Conservation (phyloP, 768 basidiomycete species). For the Ramaria rubella region DNA sequence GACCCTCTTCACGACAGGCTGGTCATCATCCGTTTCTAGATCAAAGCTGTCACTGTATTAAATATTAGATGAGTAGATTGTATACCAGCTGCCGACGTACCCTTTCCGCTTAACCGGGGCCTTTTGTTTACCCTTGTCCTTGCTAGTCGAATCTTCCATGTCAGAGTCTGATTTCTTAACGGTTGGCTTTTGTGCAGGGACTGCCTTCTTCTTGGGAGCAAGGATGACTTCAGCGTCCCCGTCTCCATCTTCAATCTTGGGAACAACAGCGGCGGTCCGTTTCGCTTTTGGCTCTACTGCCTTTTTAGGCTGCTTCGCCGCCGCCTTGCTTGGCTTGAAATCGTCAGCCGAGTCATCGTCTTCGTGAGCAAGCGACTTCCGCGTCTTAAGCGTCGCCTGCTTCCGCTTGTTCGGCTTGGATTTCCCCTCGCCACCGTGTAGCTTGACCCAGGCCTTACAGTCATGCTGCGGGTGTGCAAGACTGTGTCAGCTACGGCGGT, state of each 20-base stretch:
- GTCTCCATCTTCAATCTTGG: slow-evolving; percentile 25
- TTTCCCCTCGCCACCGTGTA: slow-evolving; percentile 39
- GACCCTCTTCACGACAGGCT: slow-evolving; percentile 8
- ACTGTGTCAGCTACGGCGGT: not conserved
- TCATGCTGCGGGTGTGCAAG: slow-evolving; percentile 27
- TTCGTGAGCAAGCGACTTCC: slow-evolving; percentile 39
- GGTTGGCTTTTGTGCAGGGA: slow-evolving; percentile 16
- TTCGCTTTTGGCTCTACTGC: slow-evolving; percentile 21
- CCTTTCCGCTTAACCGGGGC: slow-evolving; percentile 56
- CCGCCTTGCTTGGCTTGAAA: slow-evolving; percentile 46
- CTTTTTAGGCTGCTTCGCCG: slow-evolving; percentile 31
- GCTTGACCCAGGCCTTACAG: slow-evolving; percentile 38
- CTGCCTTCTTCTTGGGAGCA: slow-evolving; percentile 17
- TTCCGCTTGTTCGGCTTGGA: slow-evolving; percentile 52
- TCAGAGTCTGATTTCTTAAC: slow-evolving; percentile 10
- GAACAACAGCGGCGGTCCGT: slow-evolving; percentile 14
- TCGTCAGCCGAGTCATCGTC: slow-evolving; percentile 45
- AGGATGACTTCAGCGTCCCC: slow-evolving; percentile 36
- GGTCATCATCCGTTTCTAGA: not conserved
- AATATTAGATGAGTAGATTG: not conserved
- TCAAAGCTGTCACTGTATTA: slow-evolving; percentile 1
- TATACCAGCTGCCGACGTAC: slow-evolving; percentile 31
- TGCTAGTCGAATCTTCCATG: slow-evolving; percentile 28
- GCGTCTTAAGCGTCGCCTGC: slow-evolving; percentile 46
- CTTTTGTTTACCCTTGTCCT: slow-evolving; percentile 42